Conservation (phyloP, 2,329 filamentous ascomycete species). For the Beauveria varroae region DNA sequence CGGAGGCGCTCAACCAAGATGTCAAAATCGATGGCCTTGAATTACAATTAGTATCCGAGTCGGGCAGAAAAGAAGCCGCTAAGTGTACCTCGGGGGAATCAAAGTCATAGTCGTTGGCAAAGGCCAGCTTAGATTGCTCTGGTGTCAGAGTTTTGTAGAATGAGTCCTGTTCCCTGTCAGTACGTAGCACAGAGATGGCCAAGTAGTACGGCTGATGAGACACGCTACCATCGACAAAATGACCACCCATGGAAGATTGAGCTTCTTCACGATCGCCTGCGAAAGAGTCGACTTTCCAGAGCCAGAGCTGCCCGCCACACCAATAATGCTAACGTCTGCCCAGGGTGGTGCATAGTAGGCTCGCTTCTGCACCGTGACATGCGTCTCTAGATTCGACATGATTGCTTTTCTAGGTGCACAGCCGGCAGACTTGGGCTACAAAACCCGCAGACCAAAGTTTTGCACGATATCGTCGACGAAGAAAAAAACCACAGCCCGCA, state of each 20-base stretch:
- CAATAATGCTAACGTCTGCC: slow-evolving; percentile 94
- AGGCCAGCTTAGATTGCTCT: slow-evolving; percentile 73
- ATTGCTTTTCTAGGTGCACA: not conserved
- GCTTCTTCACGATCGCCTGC: slow-evolving; percentile 77
- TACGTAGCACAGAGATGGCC: too few species aligned
- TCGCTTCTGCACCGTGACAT: slow-evolving; percentile 45
- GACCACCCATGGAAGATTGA: slow-evolving; percentile 96
- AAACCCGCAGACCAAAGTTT: not conserved
- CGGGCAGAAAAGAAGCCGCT: not conserved
- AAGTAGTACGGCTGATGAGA: not conserved
- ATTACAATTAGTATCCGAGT: not conserved
- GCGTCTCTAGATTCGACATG: slow-evolving; percentile 29
- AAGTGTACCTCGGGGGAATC: slow-evolving; percentile 67
- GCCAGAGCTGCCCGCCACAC: slow-evolving; percentile 88
- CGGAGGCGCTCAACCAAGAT: slow-evolving; percentile 68
- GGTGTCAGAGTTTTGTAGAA: slow-evolving; percentile 87
- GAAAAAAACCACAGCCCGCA: not conserved
- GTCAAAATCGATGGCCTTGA: slow-evolving; percentile 84
- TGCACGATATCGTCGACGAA: not conserved
- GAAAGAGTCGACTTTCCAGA: slow-evolving; percentile 92
- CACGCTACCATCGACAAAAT: slow-evolving; percentile 83
- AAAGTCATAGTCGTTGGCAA: slow-evolving; percentile 90
- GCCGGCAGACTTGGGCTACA: not conserved
- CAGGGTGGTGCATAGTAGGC: slow-evolving; percentile 89
- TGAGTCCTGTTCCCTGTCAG: slow-evolving; percentile 62